Percentiles rank a stretch among this genome's conserved stretches.
phyloP scores from a whole-genome alignment of 2,329 filamentous ascomycete genomes.

The Celoporthe dispersa region DNA sequence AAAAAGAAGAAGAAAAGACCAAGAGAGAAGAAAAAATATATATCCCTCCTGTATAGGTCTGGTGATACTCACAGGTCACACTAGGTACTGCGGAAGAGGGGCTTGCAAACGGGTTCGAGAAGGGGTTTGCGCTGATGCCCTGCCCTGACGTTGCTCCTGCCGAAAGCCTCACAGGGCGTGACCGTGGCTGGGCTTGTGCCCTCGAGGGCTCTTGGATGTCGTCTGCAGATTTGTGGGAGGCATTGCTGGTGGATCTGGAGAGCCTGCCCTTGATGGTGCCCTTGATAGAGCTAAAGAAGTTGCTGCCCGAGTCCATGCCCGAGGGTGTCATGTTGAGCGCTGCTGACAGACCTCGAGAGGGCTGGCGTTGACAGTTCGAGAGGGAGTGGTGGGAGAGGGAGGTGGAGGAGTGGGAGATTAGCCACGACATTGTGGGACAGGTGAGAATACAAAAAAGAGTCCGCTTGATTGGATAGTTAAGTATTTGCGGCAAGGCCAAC shows the following conservation, averaged over 20 bases:
- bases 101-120: slow-evolving; percentile 30
- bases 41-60: background rate
- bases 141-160: slow-evolving; percentile 23
- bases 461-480: too few species aligned
- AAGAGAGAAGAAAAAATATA: too few species aligned
- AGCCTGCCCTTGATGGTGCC: slow-evolving; percentile 42
- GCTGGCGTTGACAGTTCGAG: background rate
- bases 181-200: slow-evolving; percentile 28
- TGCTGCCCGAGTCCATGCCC: slow-evolving; percentile 23
- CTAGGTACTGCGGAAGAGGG: slow-evolving; percentile 17
- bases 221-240: slow-evolving; percentile 15
- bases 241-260: slow-evolving; percentile 34
- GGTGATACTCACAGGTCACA: too few species aligned
- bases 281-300: slow-evolving; percentile 38
- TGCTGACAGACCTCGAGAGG: slow-evolving; percentile 1
- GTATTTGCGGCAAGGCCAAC: too few species aligned
- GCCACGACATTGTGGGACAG: slow-evolving; percentile 22
- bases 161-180: slow-evolving; percentile 18
- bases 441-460: background rate
- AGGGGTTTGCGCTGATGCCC: slow-evolving; percentile 31
- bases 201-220: slow-evolving; percentile 29
- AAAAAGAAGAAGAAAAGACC: background rate
- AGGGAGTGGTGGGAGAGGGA: slow-evolving; percentile 19
- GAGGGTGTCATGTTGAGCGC: slow-evolving; percentile 17
- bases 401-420: slow-evolving; percentile 23